Base-by-base conservation (phyloP, 352 stramenopile genomes). In the Phytophthora pluvialis region DNA sequence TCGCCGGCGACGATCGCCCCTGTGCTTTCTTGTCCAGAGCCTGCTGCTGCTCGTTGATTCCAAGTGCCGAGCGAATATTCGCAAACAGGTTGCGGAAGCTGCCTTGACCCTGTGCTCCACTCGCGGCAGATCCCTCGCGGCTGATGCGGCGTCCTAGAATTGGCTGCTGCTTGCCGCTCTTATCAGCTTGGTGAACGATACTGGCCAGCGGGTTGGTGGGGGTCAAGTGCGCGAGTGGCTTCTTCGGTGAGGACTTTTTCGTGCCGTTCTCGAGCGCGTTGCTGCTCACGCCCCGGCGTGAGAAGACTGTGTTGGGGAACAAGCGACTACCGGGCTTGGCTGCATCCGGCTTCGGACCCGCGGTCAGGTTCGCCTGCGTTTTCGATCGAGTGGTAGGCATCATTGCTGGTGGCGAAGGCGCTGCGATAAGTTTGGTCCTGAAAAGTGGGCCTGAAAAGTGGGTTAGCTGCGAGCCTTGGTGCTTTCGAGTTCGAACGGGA, bases 131-230 rank as follows among this genome's bases (percentile, higher is more conserved):
- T 18, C 73, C 74, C 8, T 80, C 71, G 12, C 66, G 67, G 13
- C 44, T 31, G 18, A 51, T 39, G 13, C 72, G 77, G 6, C 75
- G 70, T 35, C 44, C 48, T 29, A 72, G 46, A 49, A 70, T 35
- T n/a, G 53, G 56, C 18, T 86, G 73, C 50, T 88, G 85, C 61
- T 86, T 90, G 48, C 80, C 83, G 10, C 65, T 79, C 31, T 74
- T 79, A 43, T 91, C 83, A 8, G 81, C 72, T 52, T 91, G 86
- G 72, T 91, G 83, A 26, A 89, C 81, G 54, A 91, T 80, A 28
- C 70, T 83, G 12, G 83, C 77, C 16, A 91, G 65, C 11, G 80
- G 77, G 26, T 80, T 82, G 16, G 39, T 45, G 11, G 72, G 45
- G 26, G 57, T 78, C 18, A 89, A 52, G 9, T 82, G 60, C 0